These are phyloP conservation scores for Saposhnikovia divaricata DNA, from an alignment of 129 eudicot genomes.

Conservation along the genomic window DNA sequence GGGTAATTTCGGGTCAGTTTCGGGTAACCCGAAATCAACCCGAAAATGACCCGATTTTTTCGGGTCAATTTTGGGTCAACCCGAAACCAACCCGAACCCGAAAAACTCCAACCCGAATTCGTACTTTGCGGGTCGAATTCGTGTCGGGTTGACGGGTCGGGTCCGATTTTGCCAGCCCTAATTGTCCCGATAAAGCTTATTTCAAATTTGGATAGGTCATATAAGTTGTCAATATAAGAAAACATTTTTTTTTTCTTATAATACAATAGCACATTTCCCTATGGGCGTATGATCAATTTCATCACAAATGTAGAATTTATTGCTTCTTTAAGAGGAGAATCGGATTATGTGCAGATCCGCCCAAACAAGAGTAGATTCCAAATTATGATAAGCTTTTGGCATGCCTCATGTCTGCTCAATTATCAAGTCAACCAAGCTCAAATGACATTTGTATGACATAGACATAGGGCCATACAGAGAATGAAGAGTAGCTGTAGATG, in stretches of 20 bases:
- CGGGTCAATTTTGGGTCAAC: no score
- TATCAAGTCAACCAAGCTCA: not conserved
- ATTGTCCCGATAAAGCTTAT: not conserved
- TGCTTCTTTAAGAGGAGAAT: not conserved
- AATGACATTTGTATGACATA: not conserved
- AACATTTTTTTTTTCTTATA: not conserved
- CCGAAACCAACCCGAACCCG: no score
- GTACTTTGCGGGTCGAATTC: no score
- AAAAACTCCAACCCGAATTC: no score
- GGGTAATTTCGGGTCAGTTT: no score
- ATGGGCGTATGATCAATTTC: not conserved
- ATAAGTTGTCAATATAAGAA: not conserved
- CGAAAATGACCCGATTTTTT: no score
- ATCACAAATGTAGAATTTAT: not conserved
- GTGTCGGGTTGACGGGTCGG: no score
- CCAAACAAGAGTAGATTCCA: not conserved
- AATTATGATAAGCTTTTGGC: not conserved
- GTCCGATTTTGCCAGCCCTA: no score
- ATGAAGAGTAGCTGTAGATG: conserved; percentile 63
- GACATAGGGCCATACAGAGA: not conserved
- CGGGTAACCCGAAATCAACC: no score
- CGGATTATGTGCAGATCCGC: not conserved
- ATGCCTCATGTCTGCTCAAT: not conserved
- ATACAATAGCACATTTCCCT: not conserved
- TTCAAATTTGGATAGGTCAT: not conserved